Evolutionary conservation across 257 asterid genomes (phyloP), one percentile per base, ranked within the genome.

Genomic region (Agastache rugosa): DNA sequence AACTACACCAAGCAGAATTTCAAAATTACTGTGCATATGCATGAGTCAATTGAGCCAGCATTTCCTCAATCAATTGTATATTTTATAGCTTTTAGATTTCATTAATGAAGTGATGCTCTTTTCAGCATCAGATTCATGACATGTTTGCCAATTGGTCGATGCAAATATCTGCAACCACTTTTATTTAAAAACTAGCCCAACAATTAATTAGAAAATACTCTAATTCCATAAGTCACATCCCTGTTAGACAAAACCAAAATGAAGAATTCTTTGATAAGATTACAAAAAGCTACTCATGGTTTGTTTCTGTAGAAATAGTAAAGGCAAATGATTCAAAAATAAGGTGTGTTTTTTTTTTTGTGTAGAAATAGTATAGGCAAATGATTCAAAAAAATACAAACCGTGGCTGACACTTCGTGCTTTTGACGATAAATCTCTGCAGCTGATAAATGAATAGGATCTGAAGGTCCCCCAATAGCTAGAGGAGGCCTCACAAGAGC

Each of bases 401-500:
- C 98, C 90, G 96, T 89, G 65, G 96, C 97, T n/a, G 96, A 73
- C 69, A 95, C 96, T 90, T 95, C 99, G 53, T 95, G 98, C 83
- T 89, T 87, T 78, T 88, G 86, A 15, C 97, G 87, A 79, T 92
- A 94, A 76, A 82, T 73, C 15, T 95, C 98, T 47, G 82, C 89
- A 31, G 96, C 83, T 27, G 97, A 89, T 51, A 82, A 83, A 79
- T 83, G 87, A 64, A 53, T 78, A 75, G 89, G 80, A 86, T 93
- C 99, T 29, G 96, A 68, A 79, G 91, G 89, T 76, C 94, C 97
- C 75, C 82, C 74, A 77, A 89, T 65, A n/a, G 81, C 80, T 48
- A 82, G 29, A 73, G 96, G 92, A 71, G 95, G 96, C 85, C 88
- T 85, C 84, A 76, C 81, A 37, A 77, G 77, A 77, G 89, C 73